Evolutionary conservation across 495 filamentous ascomycete genomes (phyloP), one percentile per base, ranked within the genome.

Genomic region (Emericellopsis terricola): DNA sequence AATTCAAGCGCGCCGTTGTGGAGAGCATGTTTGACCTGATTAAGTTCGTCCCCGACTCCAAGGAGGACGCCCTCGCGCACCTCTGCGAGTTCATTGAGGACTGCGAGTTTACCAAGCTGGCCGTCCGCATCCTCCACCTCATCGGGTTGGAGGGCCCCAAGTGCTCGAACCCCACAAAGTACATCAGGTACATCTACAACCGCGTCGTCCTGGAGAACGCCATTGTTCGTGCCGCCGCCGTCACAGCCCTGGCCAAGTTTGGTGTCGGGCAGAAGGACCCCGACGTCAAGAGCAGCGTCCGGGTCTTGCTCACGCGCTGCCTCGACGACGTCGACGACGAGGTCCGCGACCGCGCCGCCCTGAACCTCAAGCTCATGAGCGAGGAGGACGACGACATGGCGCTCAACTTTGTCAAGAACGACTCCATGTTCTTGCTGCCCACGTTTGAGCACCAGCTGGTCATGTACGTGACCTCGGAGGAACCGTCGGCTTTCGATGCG

Each of bases 1-100:
- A 96, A 34, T 96, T 96, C 58, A 99, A 99, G 69, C 81, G 81
- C 29, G 77, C 78, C 30, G 89, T 99, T 15, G 87, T 99, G 29
- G 91, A 96, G 62, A 93, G 85, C 71, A 94, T 96, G 78, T 96
- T 96, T 45, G 89, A 99, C 52, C 64, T 99, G 28, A 99, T 99
- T 57, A 94, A 94, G 49, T 99, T 96, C 51, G 89, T 96, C 4
- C 89, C 91, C 3, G 89, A 94, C 27, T 91, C 83, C 44, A 92
- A 91, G 59, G 89, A 96, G 60, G 91, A 99, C 49, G 85, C 91
- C 15, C 73, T 99, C 23, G 83, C 85, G 10, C 89, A 94, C 50
- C 72, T 99, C 11, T 94, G 87, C 59, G 89, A 99, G 50, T 99
- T 99, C 55, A 96, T 99, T 42, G 89, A 99, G 55, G 89, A 99